These are phyloP conservation scores for maize (Zea mays) DNA, from an alignment of 176 grass and related monocot genomes.

Conservation along the genomic window DNA sequence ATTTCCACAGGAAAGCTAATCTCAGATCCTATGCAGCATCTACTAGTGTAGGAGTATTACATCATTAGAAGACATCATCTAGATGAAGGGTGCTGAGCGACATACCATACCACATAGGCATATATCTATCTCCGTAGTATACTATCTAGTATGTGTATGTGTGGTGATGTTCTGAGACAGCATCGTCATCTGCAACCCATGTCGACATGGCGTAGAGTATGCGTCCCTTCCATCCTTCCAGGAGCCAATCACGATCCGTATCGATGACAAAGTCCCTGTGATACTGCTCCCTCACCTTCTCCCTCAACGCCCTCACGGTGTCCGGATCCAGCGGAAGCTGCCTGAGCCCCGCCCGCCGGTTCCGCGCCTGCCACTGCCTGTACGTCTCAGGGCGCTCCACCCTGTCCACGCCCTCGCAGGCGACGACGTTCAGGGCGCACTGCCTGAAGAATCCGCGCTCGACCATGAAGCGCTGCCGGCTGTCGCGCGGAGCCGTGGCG, in stretches of 20 bases:
- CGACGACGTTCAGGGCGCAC: neutral
- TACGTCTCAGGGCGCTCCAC: constrained; percentile 49
- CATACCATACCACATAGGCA: neutral
- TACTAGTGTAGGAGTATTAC: neutral
- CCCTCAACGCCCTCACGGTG: neutral
- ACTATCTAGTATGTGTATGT: neutral
- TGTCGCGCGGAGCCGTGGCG: neutral
- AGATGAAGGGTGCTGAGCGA: neutral
- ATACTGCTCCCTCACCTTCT: neutral
- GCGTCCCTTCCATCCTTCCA: neutral
- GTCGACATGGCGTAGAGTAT: neutral
- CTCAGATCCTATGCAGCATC: neutral
- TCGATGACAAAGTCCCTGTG: neutral
- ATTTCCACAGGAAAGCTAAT: neutral
- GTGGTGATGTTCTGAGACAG: neutral
- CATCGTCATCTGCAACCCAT: neutral
- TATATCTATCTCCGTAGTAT: neutral
- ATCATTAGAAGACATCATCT: constrained; percentile 1
- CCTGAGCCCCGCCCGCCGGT: neutral
- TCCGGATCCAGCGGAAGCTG: neutral
- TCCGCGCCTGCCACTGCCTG: constrained; percentile 79
- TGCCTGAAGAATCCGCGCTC: neutral
- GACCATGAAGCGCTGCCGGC: neutral
- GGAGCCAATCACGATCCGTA: neutral
- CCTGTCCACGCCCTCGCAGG: neutral